Conservation (phyloP, 768 basidiomycete genomes). For the Amanita inopinata region DNA sequence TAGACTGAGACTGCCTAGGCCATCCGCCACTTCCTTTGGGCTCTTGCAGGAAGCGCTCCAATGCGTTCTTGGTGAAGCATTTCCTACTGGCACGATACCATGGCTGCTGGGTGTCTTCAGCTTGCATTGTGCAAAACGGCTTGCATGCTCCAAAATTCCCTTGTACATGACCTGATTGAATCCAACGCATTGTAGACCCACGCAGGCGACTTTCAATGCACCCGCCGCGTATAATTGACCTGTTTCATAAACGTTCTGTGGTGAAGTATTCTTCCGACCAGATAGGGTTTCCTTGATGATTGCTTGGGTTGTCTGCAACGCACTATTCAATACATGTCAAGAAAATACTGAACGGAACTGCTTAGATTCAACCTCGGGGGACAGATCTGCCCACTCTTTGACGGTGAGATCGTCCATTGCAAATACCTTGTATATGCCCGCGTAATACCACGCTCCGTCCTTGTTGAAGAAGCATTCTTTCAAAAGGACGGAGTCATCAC, state of each 20-base stretch:
- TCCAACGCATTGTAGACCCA: slow-evolving; percentile 68
- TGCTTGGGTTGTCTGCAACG: slow-evolving; percentile 46
- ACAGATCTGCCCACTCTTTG: slow-evolving; percentile 62
- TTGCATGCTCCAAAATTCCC: slow-evolving; percentile 55
- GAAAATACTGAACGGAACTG: background rate
- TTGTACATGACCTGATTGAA: slow-evolving; percentile 63
- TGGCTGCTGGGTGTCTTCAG: slow-evolving; percentile 5
- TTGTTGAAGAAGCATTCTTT: slow-evolving; percentile 77
- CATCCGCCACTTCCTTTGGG: slow-evolving; percentile 3
- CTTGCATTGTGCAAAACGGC: slow-evolving; percentile 22
- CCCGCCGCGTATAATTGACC: slow-evolving; percentile 64
- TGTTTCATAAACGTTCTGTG: slow-evolving; percentile 70
- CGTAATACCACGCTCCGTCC: slow-evolving; percentile 77
- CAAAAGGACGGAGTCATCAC: background rate
- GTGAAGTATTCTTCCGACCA: slow-evolving; percentile 65
- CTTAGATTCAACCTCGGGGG: slow-evolving; percentile 43
- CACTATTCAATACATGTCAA: slow-evolving; percentile 6
- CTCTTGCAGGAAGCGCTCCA: background rate
- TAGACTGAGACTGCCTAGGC: background rate
- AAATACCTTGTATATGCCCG: slow-evolving; percentile 66
- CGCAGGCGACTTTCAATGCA: slow-evolving; percentile 62
- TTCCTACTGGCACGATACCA: background rate
- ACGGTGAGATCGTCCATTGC: slow-evolving; percentile 52
- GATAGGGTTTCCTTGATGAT: slow-evolving; percentile 66
- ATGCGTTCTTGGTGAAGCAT: slow-evolving; percentile 3